Evolutionary conservation across 805 yeast genomes (phyloP).

Genomic region (Metschnikowia cerradonensis): DNA sequence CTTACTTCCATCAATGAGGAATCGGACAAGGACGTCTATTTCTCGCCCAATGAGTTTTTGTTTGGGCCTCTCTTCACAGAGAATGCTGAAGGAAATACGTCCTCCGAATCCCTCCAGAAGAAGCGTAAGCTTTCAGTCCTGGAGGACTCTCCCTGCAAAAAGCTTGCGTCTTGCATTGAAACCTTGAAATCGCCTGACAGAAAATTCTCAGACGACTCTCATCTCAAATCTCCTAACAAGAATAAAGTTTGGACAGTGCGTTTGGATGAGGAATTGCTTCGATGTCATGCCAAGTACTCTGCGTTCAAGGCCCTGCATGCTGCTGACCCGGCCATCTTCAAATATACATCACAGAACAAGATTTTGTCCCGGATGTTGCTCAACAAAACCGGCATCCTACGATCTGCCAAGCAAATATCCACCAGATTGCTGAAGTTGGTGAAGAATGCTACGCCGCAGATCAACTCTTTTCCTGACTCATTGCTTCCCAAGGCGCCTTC

Average conservation of each 20-base stretch:
- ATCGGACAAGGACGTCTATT: conserved; percentile 19
- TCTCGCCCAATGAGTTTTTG: conserved; percentile 32
- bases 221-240: neutral
- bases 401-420: conserved; percentile 36
- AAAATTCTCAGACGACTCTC: neutral
- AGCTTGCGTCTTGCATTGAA: conserved; percentile 35
- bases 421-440: conserved; percentile 12
- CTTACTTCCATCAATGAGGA: conserved; percentile 28
- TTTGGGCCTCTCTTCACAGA: conserved; percentile 3
- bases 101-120: neutral
- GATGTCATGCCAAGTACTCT: conserved; percentile 33
- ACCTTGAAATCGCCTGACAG: conserved; percentile 26
- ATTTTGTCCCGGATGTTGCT: conserved; percentile 38
- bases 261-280: conserved; percentile 33
- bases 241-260: conserved; percentile 33
- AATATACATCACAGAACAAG: conserved; percentile 35
- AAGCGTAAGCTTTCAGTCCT: conserved; percentile 7
- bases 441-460: conserved; percentile 2
- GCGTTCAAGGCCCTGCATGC: conserved; percentile 27
- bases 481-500: neutral
- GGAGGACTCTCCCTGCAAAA: conserved; percentile 31
- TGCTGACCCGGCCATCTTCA: conserved; percentile 22
- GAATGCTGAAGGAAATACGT: neutral
- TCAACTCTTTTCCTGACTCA: neutral
- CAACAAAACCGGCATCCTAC: conserved; percentile 31